Evolutionary conservation across 176 grass and related monocot species (phyloP), one percentile per base, ranked within the genome.

Genomic region (Thinopyrum elongatum): DNA sequence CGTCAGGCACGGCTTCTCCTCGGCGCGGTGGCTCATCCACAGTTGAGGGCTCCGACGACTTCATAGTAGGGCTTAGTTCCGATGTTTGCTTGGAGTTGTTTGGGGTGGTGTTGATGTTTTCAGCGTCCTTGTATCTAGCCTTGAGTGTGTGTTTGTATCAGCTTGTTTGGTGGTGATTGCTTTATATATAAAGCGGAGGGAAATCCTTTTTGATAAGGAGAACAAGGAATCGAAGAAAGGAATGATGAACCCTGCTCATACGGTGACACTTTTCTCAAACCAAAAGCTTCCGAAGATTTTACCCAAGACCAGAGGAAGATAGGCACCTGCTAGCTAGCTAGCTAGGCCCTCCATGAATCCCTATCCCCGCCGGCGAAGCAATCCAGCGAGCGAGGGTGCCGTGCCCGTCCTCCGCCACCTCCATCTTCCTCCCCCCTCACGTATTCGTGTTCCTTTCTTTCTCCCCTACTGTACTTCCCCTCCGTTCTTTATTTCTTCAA

Each of bases 381-480:
- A 53, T 7, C 42, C 49, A 53, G 44, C 44, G 42, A 51, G 42
- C 42, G 44, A 27, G 27, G 71, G n/a, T 10, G 3, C 4, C 27
- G n/a, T 17, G 3, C 4, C 27, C 25, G 25, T 74, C 39, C 7
- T 19, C 25, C 72, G 15, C 42, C 72, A 75, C 72, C 72, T 76
- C 73, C 8, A 31, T 55, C 73, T 22, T 76, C 73, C 73, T 76
- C 46, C 27, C 26, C 42, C 4, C 44, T 4, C 46, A 76, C 73
- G 73, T 76, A 76, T 76, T 55, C 73, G 8, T 31, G 73, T 76
- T 76, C 73, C 73, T 76, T 76, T 76, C 46, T 76, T 76, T 10
- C 11, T 49, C 53, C 51, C 73, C 47, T 14, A 2, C 27, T 22
- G 16, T 76, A 76, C 73, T 29, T 76, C 27, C 46, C 14, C 70